Percentiles rank a stretch among this genome's conserved stretches.
These are phyloP conservation scores for Ophiostoma fasciatum DNA, from an alignment of 2,329 filamentous ascomycete genomes.

Conservation along the genomic window DNA sequence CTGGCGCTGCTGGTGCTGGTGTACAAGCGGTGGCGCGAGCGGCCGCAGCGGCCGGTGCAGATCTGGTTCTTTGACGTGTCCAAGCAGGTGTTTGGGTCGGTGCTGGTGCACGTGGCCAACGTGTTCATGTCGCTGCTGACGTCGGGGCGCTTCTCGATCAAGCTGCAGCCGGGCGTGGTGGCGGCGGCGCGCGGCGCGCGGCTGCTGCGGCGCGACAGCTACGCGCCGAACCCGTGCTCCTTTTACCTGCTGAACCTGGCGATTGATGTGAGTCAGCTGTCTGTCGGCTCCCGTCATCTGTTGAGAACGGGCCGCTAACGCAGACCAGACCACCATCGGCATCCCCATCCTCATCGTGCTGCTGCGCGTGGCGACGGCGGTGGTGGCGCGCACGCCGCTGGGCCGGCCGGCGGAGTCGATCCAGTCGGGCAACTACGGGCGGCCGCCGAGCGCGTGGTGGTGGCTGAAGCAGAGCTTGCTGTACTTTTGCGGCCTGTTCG, in stretches of 20 bases:
- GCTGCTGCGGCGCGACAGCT: constrained; percentile 30
- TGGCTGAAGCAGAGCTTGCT: constrained; percentile 95
- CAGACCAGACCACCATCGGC: constrained; percentile 72
- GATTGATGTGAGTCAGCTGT: constrained; percentile 81
- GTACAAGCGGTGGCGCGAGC: constrained; percentile 84
- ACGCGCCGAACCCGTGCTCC: constrained; percentile 82
- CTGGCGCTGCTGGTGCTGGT: constrained; percentile 77
- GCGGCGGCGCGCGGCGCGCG: constrained; percentile 16
- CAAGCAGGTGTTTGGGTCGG: constrained; percentile 91
- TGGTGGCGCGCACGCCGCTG: constrained; percentile 60
- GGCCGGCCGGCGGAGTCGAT: constrained; percentile 78
- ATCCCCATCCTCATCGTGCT: constrained; percentile 90
- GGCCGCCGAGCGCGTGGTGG: constrained; percentile 67
- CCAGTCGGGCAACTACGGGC: constrained; percentile 81
- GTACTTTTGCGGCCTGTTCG: constrained; percentile 86
- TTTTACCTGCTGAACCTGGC: constrained; percentile 90
- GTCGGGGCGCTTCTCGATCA: constrained; percentile 64
- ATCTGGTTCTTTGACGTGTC: constrained; percentile 97
- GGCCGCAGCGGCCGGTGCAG: constrained; percentile 81
- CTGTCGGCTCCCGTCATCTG: background rate
- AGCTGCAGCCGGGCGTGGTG: constrained; percentile 32
- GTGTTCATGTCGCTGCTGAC: constrained; percentile 94
- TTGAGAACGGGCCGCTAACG: no score
- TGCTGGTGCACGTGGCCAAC: constrained; percentile 82
- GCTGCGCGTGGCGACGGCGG: constrained; percentile 59